These are phyloP conservation scores for Rachicladosporium sp. DNA, from an alignment of 2,329 filamentous ascomycete genomes.

Conservation along the genomic window DNA sequence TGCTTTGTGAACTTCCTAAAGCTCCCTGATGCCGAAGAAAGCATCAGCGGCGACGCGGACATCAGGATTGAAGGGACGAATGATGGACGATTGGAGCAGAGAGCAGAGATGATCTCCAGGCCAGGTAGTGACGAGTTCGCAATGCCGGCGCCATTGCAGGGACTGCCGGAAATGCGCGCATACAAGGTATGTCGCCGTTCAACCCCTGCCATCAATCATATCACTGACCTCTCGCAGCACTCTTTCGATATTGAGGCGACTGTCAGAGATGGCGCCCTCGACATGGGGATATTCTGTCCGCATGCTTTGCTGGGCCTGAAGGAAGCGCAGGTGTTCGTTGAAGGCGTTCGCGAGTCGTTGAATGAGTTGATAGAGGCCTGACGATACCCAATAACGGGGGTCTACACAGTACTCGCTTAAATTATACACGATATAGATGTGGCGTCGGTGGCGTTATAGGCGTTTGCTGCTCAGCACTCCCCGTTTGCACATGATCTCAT, in stretches of 20 bases:
- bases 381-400: no score
- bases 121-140: no score
- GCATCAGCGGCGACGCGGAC: conserved; percentile 6
- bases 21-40: conserved; percentile 31
- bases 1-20: conserved; percentile 74
- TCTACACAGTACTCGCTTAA: no score
- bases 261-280: conserved; percentile 34
- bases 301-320: conserved; percentile 29
- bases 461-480: no score
- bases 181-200: conserved; percentile 7
- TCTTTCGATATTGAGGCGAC: conserved; percentile 45
- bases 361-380: no score
- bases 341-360: no score
- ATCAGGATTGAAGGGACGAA: conserved; percentile 16
- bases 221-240: conserved; percentile 27
- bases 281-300: conserved; percentile 42
- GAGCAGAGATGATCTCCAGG: neutral
- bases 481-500: no score
- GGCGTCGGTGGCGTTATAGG: no score
- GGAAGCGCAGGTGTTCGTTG: conserved; percentile 16
- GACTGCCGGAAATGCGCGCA: conserved; percentile 1
- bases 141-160: neutral
- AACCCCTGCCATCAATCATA: neutral
- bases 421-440: no score
- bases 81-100: conserved; percentile 6